Evolutionary conservation across 169 alveolate genomes (phyloP), one percentile per base, ranked within the genome.

Genomic region (Plasmodium berghei): DNA sequence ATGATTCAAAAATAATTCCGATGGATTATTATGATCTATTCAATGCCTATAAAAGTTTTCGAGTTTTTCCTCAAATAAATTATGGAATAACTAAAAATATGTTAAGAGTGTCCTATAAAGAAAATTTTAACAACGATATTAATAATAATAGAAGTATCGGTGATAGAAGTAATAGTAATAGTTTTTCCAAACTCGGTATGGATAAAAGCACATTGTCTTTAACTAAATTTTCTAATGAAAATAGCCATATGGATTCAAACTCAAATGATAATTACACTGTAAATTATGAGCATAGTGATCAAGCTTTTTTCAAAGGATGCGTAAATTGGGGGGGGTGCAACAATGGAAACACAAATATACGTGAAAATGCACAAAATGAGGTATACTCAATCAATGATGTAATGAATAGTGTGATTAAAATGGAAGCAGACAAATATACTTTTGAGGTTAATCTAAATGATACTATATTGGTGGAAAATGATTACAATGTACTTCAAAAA

Each of bases 1-100:
- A 34, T 34, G 28, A 48, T 80, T 72, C 34, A 42, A 55, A 80
- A 16, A 16, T 67, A 48, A 80, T 42, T 12, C 73, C 72, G 18
- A 62, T 67, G 20, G 69, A 80, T 24, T 80, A 80, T 61, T 71
- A 80, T 26, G 90, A 66, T 58, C 56, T 80, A 61, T 80, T 67
- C 58, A 67, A 72, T 24, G 58, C 22, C 18, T 80, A 66, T 26
- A 80, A 28, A 80, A 80, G 55, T 54, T 54, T 72, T 46, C 67
- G 52, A 28, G 18, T 24, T 5, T 80, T 80, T 42, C 16, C 80
- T 10, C 67, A 67, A 67, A 80, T 26, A 28, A 77, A 58, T 77
- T 49, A 62, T 34, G 34, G 42, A 34, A 4, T 34, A 34, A 34
- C 4, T 3, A 61, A 46, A 64, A 54, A 77, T 26, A 52, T 9